Base-by-base conservation (phyloP, 2,329 filamentous ascomycete species). In the Cordyceps farinosa region DNA sequence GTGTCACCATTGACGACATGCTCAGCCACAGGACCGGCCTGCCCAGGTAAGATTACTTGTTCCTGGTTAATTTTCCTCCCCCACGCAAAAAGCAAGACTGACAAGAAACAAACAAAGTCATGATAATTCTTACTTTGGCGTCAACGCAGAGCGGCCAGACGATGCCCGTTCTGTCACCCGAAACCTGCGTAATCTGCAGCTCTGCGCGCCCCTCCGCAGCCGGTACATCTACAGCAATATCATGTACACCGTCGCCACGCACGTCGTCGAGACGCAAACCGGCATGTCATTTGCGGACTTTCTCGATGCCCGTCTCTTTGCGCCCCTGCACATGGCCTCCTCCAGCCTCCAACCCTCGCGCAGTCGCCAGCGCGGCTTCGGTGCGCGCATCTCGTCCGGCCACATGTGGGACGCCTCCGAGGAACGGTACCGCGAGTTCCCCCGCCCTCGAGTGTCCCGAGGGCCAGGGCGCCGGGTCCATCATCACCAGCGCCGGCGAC, bases 401-500 rank as follows among this genome's bases (percentile, higher is more conserved):
- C 51, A 64, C 62, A 22, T 32, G 38, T 64, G 55, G 62, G 40
- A 60, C 38, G 48, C 30, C 34, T 5, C 27, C 11, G 22, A 5
- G 13, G 7, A 5, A 11, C 56, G 34, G 11, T 47, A 59, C 62
- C 47, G 38, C 36, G 47, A 44, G 40, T 59, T 64, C 13, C 17
- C 17, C 56, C 4, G n/a, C 47, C 34, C 54, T 57, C 8, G 62
- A 64, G 13, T 45, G 52, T 1, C 42, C 52, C 29, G 61, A 63
- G 22, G 51, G 42, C 42, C 61, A 63, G n/a, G 53, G 61, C 52
- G 61, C 53, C 13, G 61, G 61, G 0, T 63, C 53, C 45, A 44
- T 63, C 53, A 48, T 63, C 51, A 64, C 62, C 45, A 60, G 45
- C 54, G 55, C 62, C 47, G 22, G 6, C 55, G 62, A 64, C 51